Evolutionary conservation across 257 asterid species (phyloP), one percentile per base, ranked within the genome.

Genomic region (Solanum megistacrolobum): DNA sequence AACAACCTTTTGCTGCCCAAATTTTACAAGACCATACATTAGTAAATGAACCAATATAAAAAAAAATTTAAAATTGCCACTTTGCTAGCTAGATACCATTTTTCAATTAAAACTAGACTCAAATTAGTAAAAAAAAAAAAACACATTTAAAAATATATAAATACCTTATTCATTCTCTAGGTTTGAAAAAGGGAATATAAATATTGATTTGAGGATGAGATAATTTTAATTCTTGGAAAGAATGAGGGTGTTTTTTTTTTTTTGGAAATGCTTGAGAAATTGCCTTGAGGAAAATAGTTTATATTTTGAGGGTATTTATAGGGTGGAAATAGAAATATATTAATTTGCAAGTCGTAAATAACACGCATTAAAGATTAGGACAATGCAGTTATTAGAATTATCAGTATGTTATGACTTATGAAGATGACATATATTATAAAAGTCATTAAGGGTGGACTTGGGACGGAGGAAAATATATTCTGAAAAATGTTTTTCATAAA

Each of bases 1-100:
- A 48, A 86, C 68, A 23, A 86, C 52, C 83, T 85, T 85, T 85
- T 41, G 82, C 87, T 29, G 87, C n/a, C 68, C 58, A 68, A 39
- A 25, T 66, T 66, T 65, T 71, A 71, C 21, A 66, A 68, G 3
- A 25, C 4, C 16, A 60, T 16, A 29, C 68, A 29, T 81, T 16
- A 81, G 20, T 81, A 27, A 46, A 25, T 14, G 65, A 43, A 81
- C n/a, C n/a, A 81, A 81, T 27, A 55, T 31, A n/a, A n/a, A n/a
- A n/a, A n/a, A n/a, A n/a, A n/a, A n/a, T n/a, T n/a, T n/a, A n/a
- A n/a, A n/a, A n/a, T n/a, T 48, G 83, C 34, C 60, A 76, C 83
- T 76, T 25, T 39, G 83, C 18, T 41, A 76, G 60, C 1, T 41
- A 76, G 32, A 18, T 76, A 38, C 1, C 21, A 12, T 23, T 38